Evolutionary conservation across 768 basidiomycete genomes (phyloP).

Genomic region (Kwoniella dendrophila): DNA sequence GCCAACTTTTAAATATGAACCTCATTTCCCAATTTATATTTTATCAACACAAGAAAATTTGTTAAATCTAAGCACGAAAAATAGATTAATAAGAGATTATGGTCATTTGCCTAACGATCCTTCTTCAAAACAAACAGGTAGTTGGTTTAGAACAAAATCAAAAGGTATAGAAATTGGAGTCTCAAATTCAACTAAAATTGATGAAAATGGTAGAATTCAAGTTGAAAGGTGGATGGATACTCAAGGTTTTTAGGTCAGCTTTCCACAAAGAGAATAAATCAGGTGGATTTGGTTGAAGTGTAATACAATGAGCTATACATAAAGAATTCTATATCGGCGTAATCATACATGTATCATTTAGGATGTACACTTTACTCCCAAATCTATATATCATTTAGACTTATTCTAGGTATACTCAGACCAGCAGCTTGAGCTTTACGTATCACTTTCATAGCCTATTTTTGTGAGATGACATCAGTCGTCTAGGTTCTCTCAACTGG

Average conservation of each 20-base stretch:
- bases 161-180: no score
- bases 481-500: no score
- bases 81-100: conserved; percentile 57
- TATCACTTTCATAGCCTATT: conserved; percentile 22
- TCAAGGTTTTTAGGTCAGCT: no score
- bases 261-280: no score
- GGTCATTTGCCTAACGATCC: conserved; percentile 2
- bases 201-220: not conserved
- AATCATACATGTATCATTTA: no score
- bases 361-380: not conserved
- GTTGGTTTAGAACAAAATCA: conserved; percentile 14
- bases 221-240: not conserved
- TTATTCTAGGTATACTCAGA: conserved; percentile 11
- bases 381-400: conserved; percentile 13
- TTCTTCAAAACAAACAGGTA: conserved; percentile 19
- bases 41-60: conserved; percentile 58
- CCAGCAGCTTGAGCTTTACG: conserved; percentile 21
- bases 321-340: no score
- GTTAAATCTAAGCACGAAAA: conserved; percentile 54
- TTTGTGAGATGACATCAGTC: no score
- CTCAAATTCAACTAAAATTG: no score
- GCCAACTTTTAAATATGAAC: conserved; percentile 66
- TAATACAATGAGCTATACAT: no score
- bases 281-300: no score
- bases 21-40: conserved; percentile 66